Percentiles rank a stretch among this genome's conserved stretches.
phyloP scores from a whole-genome alignment of 2,329 filamentous ascomycete genomes.

The Davidsoniella neocaledoniae region DNA sequence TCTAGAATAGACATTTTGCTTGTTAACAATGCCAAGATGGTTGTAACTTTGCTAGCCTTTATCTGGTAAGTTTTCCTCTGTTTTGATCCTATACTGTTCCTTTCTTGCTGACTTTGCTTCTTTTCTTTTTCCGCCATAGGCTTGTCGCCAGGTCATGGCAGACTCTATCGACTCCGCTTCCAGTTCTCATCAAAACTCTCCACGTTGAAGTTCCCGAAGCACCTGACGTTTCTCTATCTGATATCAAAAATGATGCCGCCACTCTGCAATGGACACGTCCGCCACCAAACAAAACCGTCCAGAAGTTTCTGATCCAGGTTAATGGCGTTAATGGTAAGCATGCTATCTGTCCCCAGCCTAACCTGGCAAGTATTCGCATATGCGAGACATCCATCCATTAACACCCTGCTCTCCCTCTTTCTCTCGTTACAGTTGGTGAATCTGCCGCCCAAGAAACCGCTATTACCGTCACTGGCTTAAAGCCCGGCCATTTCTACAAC shows the following conservation, averaged over 20 bases:
- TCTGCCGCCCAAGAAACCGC: constrained; percentile 59
- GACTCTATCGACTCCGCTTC: constrained; percentile 78
- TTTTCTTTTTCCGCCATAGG: constrained; percentile 31
- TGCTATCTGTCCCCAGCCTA: not conserved
- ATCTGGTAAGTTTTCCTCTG: constrained; percentile 10
- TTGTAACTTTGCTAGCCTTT: constrained; percentile 11
- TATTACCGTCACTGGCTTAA: constrained; percentile 70
- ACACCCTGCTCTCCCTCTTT: not conserved
- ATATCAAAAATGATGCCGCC: constrained; percentile 72
- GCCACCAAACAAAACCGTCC: constrained; percentile 45
- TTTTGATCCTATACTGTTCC: not conserved
- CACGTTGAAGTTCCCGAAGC: constrained; percentile 86
- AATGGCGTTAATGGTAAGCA: constrained; percentile 75
- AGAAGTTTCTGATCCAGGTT: constrained; percentile 81
- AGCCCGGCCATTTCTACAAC: constrained; percentile 80
- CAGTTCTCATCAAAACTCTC: constrained; percentile 76
- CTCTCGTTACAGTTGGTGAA: constrained; percentile 50
- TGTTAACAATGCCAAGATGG: constrained; percentile 13
- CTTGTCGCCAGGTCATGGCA: constrained; percentile 72
- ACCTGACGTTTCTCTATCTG: constrained; percentile 78
- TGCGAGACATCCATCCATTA: not conserved
- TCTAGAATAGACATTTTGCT: constrained; percentile 11
- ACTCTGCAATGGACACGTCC: constrained; percentile 82
- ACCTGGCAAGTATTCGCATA: not conserved
- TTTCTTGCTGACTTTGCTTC: not conserved